These are phyloP conservation scores for Xylaria bambusicola DNA, from an alignment of 495 filamentous ascomycete species.

Conservation along the genomic window DNA sequence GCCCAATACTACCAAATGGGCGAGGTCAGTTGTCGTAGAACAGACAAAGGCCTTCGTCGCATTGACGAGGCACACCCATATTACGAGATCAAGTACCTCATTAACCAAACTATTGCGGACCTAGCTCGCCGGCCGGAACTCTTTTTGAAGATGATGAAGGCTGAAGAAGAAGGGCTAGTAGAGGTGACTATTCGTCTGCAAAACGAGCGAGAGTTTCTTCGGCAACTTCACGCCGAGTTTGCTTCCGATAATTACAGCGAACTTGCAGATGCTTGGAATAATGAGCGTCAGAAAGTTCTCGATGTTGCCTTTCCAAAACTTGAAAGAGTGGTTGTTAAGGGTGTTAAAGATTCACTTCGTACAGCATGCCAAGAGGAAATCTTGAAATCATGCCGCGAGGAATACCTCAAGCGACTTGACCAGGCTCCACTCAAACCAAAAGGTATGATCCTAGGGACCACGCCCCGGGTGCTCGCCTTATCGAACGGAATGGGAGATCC, in stretches of 20 bases:
- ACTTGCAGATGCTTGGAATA: slow-evolving; percentile 93
- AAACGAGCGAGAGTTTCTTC: slow-evolving; percentile 70
- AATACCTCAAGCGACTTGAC: slow-evolving; percentile 84
- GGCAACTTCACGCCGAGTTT: slow-evolving; percentile 76
- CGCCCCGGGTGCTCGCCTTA: slow-evolving; percentile 80
- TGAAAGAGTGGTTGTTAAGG: slow-evolving; percentile 79
- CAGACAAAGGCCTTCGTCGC: slow-evolving; percentile 88
- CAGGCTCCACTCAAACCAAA: slow-evolving; percentile 95
- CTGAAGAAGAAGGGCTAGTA: slow-evolving; percentile 87
- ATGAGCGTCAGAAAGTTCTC: slow-evolving; percentile 76
- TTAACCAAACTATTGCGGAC: slow-evolving; percentile 78
- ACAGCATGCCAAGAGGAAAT: slow-evolving; percentile 90
- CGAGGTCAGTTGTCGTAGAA: slow-evolving; percentile 80
- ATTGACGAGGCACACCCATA: slow-evolving; percentile 96
- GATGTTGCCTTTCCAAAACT: slow-evolving; percentile 80
- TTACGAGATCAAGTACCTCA: slow-evolving; percentile 96
- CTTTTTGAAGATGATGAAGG: slow-evolving; percentile 93
- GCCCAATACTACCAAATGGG: slow-evolving; percentile 78
- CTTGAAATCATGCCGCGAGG: slow-evolving; percentile 76
- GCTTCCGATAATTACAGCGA: slow-evolving; percentile 93
- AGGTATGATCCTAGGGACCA: slow-evolving; percentile 86
- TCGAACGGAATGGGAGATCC: slow-evolving; percentile 79
- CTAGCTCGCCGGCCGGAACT: slow-evolving; percentile 82
- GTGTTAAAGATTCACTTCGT: slow-evolving; percentile 89
- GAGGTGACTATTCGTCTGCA: slow-evolving; percentile 79